Conservation (phyloP, 2,329 filamentous ascomycete genomes). For the Dactylellina sp. region DNA sequence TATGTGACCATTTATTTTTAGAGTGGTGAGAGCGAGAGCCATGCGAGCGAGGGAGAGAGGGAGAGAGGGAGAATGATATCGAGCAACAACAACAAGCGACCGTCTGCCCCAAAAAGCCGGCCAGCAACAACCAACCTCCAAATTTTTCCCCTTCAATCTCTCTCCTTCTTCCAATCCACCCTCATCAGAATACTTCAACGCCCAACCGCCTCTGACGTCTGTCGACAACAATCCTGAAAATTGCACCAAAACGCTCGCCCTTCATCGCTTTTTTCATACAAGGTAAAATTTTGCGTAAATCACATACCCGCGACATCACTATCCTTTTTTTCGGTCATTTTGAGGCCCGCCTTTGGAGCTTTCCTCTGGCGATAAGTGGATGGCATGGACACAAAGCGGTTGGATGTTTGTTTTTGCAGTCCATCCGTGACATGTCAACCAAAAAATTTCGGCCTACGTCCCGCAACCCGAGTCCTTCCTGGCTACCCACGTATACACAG, state of each 20-base stretch:
- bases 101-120: conserved; percentile 22
- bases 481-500: not conserved
- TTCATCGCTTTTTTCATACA: conserved; percentile 21
- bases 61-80: conserved; percentile 5
- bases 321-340: conserved; percentile 13
- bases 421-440: conserved; percentile 46
- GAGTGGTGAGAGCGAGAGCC: not conserved
- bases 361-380: conserved; percentile 35
- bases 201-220: conserved; percentile 40
- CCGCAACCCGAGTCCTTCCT: conserved; percentile 42
- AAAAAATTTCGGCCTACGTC: conserved; percentile 36
- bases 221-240: conserved; percentile 27
- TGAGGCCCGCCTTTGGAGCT: conserved; percentile 8
- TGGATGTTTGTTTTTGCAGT: conserved; percentile 49
- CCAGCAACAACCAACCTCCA: conserved; percentile 54
- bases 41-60: not conserved
- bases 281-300: conserved; percentile 26
- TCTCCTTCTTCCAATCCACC: conserved; percentile 53
- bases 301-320: conserved; percentile 23
- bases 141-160: conserved; percentile 52
- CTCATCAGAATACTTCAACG: conserved; percentile 25
- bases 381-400: conserved; percentile 6
- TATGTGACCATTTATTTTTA: not conserved
- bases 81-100: conserved; percentile 40
- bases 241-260: not conserved